Evolutionary conservation across 345 rosid genomes (phyloP), one percentile per base, ranked within the genome.

Genomic region (Populus nigra): DNA sequence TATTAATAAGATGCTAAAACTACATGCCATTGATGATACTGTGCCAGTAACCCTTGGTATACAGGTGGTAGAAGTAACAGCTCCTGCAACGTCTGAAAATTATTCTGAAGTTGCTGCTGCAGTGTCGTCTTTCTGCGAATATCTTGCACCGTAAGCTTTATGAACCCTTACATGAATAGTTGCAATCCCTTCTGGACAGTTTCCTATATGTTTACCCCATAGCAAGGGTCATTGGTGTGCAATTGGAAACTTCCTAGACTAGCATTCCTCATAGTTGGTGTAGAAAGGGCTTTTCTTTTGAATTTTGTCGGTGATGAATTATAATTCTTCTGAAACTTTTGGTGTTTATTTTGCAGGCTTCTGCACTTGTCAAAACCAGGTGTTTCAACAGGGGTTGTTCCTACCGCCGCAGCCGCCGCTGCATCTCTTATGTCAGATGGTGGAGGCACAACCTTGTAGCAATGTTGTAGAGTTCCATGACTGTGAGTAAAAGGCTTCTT

Each of bases 361-460:
- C 85, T 93, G 82, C 97, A 96, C 84, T 88, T 93, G 85, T 93
- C 99, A 70, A 96, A 93, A 83, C 97, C 96, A 3, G 92, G 92
- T 69, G 86, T 90, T 68, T 84, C 91, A 3, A 88, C 92, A 0
- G 98, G 98, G 43, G 98, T 96, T 79, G 99, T 96, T 77, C 93
- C 98, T 33, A 93, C 98, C 15, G 98, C 99, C 12, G 98, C 99
- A 5, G 96, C 98, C 0, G 98, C 99, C 22, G 97, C 98, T 6
- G 97, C 97, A 53, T 92, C 98, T 72, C 97, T 96, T 12, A 91
- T 96, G 96, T 96, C 94, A 3, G 98, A 93, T 87, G 99, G 98
- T 55, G 99, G 97, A 41, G 97, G 98, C 77, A 89, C 98, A 74
- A 68, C 79, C 29, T 68, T 78, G 41, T 78, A 78, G 65, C 15